phyloP scores from a whole-genome alignment of 2,329 filamentous ascomycete species.

The Boeremia exigua region DNA sequence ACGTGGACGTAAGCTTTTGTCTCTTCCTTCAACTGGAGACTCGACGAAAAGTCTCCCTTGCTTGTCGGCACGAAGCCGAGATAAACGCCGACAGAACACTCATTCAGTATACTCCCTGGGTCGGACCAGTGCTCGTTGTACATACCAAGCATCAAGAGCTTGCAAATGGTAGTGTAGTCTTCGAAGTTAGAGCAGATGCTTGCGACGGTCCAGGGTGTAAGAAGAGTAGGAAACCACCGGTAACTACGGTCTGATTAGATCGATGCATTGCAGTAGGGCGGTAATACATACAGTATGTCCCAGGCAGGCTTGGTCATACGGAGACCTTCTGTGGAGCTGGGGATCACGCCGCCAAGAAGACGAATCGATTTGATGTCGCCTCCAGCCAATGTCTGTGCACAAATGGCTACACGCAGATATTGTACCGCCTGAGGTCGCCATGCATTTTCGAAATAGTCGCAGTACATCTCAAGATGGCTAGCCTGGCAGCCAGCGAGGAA shows the following conservation, averaged over 20 bases:
- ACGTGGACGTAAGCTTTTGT: slow-evolving; percentile 19
- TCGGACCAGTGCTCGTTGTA: slow-evolving; percentile 39
- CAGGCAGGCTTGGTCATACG: slow-evolving; percentile 38
- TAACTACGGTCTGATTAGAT: slow-evolving; percentile 16
- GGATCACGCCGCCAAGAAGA: slow-evolving; percentile 33
- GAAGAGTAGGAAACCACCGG: slow-evolving; percentile 36
- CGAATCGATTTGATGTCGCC: slow-evolving; percentile 33
- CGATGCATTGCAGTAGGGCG: not conserved
- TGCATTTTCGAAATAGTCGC: slow-evolving; percentile 40
- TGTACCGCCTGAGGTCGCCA: slow-evolving; percentile 38
- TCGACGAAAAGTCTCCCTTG: slow-evolving; percentile 26
- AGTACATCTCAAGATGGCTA: slow-evolving; percentile 36
- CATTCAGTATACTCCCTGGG: slow-evolving; percentile 20
- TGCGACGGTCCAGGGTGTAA: slow-evolving; percentile 33
- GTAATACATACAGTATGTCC: slow-evolving; percentile 34
- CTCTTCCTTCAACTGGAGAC: slow-evolving; percentile 5
- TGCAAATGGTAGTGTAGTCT: slow-evolving; percentile 37
- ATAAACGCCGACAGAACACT: slow-evolving; percentile 34
- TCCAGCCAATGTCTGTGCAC: slow-evolving; percentile 34
- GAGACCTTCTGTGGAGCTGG: slow-evolving; percentile 31
- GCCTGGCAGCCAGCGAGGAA: slow-evolving; percentile 34
- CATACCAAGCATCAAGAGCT: slow-evolving; percentile 33
- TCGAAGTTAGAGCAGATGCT: slow-evolving; percentile 42
- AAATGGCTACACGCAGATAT: slow-evolving; percentile 37
- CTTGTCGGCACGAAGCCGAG: slow-evolving; percentile 34